These are phyloP conservation scores for Trichoderma asperellum DNA, from an alignment of 2,329 filamentous ascomycete genomes.

Conservation along the genomic window DNA sequence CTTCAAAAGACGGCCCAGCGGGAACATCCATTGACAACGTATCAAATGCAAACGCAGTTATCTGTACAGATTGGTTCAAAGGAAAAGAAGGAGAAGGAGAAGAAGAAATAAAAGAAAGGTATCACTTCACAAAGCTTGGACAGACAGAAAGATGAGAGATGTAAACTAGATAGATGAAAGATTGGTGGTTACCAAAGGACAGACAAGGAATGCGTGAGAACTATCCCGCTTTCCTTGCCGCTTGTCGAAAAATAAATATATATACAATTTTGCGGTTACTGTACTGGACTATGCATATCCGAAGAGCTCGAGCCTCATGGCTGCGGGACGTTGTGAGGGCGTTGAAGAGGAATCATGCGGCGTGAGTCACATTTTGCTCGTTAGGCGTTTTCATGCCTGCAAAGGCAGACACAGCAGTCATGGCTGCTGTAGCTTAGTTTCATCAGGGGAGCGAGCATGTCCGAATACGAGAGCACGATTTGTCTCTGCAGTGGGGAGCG, in stretches of 20 bases:
- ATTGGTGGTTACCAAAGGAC: not conserved
- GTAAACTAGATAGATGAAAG: not conserved
- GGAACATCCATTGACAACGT: not conserved
- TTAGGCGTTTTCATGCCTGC: constrained; percentile 12
- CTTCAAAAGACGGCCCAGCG: constrained; percentile 1
- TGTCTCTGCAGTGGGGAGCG: not conserved
- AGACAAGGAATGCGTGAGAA: not conserved
- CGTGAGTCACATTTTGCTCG: constrained; percentile 11
- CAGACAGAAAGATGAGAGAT: not conserved
- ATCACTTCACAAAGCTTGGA: not conserved
- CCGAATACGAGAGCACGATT: not conserved
- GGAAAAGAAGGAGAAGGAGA: too few species aligned
- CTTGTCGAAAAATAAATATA: not conserved
- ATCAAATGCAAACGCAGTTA: not conserved
- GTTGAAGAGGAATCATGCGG: not conserved
- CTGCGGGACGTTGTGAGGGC: not conserved
- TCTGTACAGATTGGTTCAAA: not conserved
- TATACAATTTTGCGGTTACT: not conserved
- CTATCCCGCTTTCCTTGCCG: not conserved
- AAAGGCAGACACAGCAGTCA: not conserved
- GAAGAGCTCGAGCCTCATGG: not conserved
- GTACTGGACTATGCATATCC: too few species aligned
- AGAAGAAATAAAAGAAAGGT: not conserved
- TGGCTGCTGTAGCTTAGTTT: not conserved
- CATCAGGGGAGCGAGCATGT: not conserved